phyloP scores from a whole-genome alignment of 2,329 filamentous ascomycete species.

The Trichoderma sp. region DNA sequence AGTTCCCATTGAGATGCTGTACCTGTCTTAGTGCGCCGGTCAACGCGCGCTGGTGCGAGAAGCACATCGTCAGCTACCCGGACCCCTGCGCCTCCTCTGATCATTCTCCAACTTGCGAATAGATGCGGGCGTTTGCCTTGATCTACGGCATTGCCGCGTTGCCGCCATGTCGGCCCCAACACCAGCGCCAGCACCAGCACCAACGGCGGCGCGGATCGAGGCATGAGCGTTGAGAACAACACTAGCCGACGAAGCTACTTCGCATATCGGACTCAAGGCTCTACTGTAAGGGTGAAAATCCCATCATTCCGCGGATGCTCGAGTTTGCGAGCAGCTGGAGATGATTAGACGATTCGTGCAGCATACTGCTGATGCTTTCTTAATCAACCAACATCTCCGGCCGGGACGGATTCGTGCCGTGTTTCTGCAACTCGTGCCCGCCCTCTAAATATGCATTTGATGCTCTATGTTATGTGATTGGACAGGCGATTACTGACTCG shows the following conservation, averaged over 20 bases:
- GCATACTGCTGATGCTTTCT: neutral
- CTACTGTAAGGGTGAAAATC: neutral
- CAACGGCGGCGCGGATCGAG: neutral
- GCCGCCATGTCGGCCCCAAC: neutral
- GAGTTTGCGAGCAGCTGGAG: neutral
- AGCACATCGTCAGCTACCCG: neutral
- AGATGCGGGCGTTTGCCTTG: neutral
- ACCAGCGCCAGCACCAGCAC: neutral
- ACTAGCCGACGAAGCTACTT: neutral
- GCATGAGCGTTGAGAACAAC: neutral
- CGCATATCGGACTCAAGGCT: neutral
- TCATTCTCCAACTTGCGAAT: neutral
- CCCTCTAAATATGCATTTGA: neutral
- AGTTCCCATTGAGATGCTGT: constrained; percentile 3
- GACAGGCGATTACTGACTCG: neutral
- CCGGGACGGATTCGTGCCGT: neutral
- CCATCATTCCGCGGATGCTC: neutral
- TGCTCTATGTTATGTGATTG: neutral
- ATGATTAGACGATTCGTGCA: neutral
- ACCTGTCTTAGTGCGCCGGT: constrained; percentile 1
- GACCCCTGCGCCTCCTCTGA: constrained; percentile 10
- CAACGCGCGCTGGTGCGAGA: constrained; percentile 17
- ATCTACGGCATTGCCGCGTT: neutral
- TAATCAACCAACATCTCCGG: neutral
- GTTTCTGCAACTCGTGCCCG: neutral